Percentiles rank a stretch among this genome's conserved stretches.
These are phyloP conservation scores for Amaranthus cruentus DNA, from an alignment of 148 eudicot species.

Conservation along the genomic window DNA sequence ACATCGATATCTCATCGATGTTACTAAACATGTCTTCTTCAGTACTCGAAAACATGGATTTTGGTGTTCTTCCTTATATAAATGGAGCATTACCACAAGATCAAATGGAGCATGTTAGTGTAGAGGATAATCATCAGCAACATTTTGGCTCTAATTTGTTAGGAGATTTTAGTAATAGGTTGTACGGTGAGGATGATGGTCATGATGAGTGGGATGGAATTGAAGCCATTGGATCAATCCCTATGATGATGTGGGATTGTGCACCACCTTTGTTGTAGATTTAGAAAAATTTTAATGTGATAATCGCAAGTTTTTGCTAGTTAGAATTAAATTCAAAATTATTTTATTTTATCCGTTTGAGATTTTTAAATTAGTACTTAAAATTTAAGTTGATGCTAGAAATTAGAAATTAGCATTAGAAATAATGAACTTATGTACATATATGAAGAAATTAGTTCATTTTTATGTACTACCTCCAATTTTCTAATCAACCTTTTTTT, in stretches of 20 bases:
- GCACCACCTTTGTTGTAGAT: slow-evolving; percentile 39
- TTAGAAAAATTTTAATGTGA: background rate
- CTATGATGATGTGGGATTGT: slow-evolving; percentile 42
- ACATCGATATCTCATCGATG: slow-evolving; percentile 40
- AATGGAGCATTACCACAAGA: slow-evolving; percentile 10
- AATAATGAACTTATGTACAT: background rate
- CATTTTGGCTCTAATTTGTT: slow-evolving; percentile 20
- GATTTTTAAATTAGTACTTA: background rate
- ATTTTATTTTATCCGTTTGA: background rate
- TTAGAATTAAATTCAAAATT: background rate
- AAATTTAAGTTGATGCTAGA: too few relatives aligned
- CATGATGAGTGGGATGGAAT: slow-evolving; percentile 9
- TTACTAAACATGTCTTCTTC: slow-evolving; percentile 34
- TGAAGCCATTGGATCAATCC: slow-evolving; percentile 14
- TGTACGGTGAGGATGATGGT: slow-evolving; percentile 21
- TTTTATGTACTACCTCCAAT: too few relatives aligned
- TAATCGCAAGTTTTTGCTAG: background rate
- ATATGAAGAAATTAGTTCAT: too few relatives aligned
- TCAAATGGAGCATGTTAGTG: background rate
- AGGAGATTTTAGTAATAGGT: slow-evolving; percentile 18
- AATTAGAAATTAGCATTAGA: background rate
- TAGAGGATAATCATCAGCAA: slow-evolving; percentile 16
- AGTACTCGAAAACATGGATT: slow-evolving; percentile 31
- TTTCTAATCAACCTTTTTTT: too few relatives aligned
- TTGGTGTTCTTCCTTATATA: slow-evolving; percentile 2